Percentiles rank a stretch among this genome's conserved stretches.
phyloP scores from a whole-genome alignment of 345 rosid species.

The Arabis alpina region DNA sequence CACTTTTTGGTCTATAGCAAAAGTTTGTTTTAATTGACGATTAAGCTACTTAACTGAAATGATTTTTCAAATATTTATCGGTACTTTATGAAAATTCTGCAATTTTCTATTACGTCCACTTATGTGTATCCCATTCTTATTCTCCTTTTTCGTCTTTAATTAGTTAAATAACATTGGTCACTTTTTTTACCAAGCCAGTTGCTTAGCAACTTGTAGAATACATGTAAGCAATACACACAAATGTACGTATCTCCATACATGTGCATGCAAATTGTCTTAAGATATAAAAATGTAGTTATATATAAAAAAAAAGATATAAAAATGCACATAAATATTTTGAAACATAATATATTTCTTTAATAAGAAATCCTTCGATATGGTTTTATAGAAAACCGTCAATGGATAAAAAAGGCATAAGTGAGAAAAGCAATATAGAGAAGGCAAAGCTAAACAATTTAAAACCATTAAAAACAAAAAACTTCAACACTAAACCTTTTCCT shows the following conservation, averaged over 20 bases:
- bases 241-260: constrained; percentile 25
- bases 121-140: constrained; percentile 36
- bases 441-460: constrained; percentile 42
- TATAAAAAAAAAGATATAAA: no score
- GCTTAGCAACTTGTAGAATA: constrained; percentile 23
- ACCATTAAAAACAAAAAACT: constrained; percentile 34
- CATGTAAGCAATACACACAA: constrained; percentile 19
- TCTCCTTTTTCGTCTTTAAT: constrained; percentile 9
- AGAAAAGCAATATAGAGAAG: constrained; percentile 52
- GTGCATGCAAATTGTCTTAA: constrained; percentile 21
- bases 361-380: constrained; percentile 36
- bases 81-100: constrained; percentile 21
- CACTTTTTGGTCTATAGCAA: not conserved
- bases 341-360: not conserved
- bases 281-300: no score
- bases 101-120: constrained; percentile 27
- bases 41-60: constrained; percentile 26
- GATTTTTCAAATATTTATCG: not conserved
- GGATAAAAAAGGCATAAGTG: constrained; percentile 43
- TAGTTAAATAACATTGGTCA: constrained; percentile 18
- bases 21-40: constrained; percentile 5
- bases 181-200: constrained; percentile 23
- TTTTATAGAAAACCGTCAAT: constrained; percentile 32
- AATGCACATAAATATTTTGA: not conserved
- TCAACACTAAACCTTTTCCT: constrained; percentile 38